phyloP scores from a whole-genome alignment of 495 filamentous ascomycete species.

The Podospora didyma region DNA sequence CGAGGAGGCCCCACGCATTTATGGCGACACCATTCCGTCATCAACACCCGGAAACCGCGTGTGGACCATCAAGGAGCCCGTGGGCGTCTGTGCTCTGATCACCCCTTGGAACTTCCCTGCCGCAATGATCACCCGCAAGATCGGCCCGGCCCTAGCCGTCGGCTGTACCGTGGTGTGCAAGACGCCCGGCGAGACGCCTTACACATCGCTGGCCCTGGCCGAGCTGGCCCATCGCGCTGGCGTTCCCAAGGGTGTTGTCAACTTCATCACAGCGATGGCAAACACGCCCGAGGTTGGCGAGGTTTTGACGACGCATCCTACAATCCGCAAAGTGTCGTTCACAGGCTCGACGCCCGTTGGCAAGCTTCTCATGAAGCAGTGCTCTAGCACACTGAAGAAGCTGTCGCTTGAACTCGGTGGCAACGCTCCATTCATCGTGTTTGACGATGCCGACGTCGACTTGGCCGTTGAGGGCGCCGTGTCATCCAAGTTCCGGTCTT shows the following conservation, averaged over 20 bases:
- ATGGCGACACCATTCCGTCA: constrained; percentile 74
- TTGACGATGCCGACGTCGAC: constrained; percentile 83
- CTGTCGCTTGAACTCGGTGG: constrained; percentile 84
- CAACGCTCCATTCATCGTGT: constrained; percentile 91
- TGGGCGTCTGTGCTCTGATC: constrained; percentile 92
- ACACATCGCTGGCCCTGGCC: constrained; percentile 76
- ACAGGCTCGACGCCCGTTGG: constrained; percentile 86
- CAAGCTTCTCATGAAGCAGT: constrained; percentile 82
- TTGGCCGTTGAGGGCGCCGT: constrained; percentile 72
- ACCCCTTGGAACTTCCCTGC: constrained; percentile 97
- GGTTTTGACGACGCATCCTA: constrained; percentile 64
- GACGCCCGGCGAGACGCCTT: constrained; percentile 80
- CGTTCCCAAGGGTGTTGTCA: constrained; percentile 80
- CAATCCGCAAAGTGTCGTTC: constrained; percentile 81
- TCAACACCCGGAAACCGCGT: constrained; percentile 68
- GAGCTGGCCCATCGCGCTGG: constrained; percentile 80
- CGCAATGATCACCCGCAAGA: constrained; percentile 89
- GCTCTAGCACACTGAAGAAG: constrained; percentile 77
- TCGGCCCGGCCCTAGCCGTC: constrained; percentile 72
- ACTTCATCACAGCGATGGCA: constrained; percentile 67
- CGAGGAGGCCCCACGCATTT: constrained; percentile 68
- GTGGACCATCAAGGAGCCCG: constrained; percentile 76
- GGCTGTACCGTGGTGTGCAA: constrained; percentile 82
- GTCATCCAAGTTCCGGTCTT: constrained; percentile 77
- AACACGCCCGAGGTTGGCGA: constrained; percentile 74